Evolutionary conservation across 176 grass and related monocot genomes (phyloP).

Genomic region (Sorghum bicolor): Sorghum_bicolor_NCBIv3 NC_012879.2:7468501-7469000

Average conservation of each 20-base stretch:
- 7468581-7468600: background rate
- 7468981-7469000: background rate
- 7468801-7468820: no score
- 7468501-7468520: background rate
- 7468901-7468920: background rate
- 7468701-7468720: background rate
- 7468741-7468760: background rate
- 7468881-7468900: background rate
- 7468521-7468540: background rate
- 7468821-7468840: background rate
- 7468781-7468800: background rate
- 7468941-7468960: background rate
- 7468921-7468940: background rate
- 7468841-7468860: background rate
- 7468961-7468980: background rate
- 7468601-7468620: background rate
- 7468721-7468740: background rate
- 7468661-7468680: background rate
- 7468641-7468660: background rate
- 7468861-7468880: background rate
- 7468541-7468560: background rate
- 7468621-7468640: background rate
- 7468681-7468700: background rate
- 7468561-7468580: background rate
- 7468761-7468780: background rate